Conservation (phyloP, 306 rosid genomes). For the Ochetophila trinervis region DNA sequence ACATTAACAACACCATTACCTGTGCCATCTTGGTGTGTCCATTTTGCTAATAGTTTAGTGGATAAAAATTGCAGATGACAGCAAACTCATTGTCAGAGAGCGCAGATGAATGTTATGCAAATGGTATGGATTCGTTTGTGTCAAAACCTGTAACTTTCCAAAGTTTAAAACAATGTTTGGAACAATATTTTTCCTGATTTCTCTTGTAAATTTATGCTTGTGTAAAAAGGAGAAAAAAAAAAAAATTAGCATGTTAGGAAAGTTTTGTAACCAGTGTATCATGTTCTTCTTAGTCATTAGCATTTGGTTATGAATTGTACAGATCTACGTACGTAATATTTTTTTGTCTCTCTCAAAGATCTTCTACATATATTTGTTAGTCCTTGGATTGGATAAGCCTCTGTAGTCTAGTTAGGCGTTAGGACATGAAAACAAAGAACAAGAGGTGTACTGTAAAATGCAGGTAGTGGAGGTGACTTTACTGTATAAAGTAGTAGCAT, state of each 20-base stretch:
- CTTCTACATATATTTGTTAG: neutral
- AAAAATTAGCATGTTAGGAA: conserved; percentile 38
- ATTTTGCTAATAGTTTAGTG: neutral
- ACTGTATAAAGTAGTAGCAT: too few species aligned
- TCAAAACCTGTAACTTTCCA: conserved; percentile 82
- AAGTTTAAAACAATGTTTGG: conserved; percentile 58
- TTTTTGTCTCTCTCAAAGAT: neutral
- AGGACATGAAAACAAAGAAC: neutral
- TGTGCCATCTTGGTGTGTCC: neutral
- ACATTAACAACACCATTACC: neutral
- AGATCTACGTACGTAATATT: conserved; percentile 19
- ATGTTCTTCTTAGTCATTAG: conserved; percentile 29
- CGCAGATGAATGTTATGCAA: conserved; percentile 79
- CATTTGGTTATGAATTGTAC: conserved; percentile 43
- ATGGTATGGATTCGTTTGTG: conserved; percentile 88
- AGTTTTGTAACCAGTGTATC: conserved; percentile 59
- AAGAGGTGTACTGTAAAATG: neutral
- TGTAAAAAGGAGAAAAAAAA: conserved; percentile 33
- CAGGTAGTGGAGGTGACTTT: too few species aligned
- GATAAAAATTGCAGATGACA: conserved; percentile 61
- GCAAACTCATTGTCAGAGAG: conserved; percentile 84
- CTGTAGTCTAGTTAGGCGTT: neutral
- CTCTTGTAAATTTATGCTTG: conserved; percentile 47
- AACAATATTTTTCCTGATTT: conserved; percentile 41
- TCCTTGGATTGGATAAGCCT: conserved; percentile 20